Percentiles rank a stretch among this genome's conserved stretches.
Evolutionary conservation across 2,329 filamentous ascomycete species (phyloP).

Genomic region (Trichoderma citrinoviride): DNA sequence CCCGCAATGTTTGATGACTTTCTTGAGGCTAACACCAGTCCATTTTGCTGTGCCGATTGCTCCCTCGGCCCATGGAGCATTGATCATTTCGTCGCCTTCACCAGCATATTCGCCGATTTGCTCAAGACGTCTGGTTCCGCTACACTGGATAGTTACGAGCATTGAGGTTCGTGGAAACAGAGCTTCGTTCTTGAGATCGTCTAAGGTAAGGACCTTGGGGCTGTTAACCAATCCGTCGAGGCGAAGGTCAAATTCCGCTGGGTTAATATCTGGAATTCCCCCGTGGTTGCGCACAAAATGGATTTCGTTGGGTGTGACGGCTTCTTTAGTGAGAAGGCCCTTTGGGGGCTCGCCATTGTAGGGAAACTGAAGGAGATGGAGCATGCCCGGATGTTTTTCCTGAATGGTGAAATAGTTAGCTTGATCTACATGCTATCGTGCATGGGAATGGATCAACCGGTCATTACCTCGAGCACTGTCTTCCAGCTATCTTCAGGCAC

Average conservation of each 20-base stretch:
- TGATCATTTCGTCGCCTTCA: constrained; percentile 61
- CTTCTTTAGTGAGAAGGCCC: constrained; percentile 51
- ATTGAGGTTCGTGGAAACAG: constrained; percentile 60
- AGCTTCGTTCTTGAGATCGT: constrained; percentile 59
- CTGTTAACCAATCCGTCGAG: constrained; percentile 61
- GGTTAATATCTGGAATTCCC: constrained; percentile 64
- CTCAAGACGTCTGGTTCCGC: constrained; percentile 66
- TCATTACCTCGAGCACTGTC: constrained; percentile 40
- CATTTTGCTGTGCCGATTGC: constrained; percentile 66
- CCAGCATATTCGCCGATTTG: constrained; percentile 65
- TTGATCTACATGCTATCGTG: not conserved
- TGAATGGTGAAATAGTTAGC: constrained; percentile 23
- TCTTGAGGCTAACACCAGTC: constrained; percentile 64
- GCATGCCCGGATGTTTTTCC: constrained; percentile 60
- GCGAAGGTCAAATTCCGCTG: constrained; percentile 50
- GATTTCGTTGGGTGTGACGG: constrained; percentile 57
- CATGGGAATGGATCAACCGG: no score
- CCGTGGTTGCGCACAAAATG: constrained; percentile 72
- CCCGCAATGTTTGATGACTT: constrained; percentile 67
- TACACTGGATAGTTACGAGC: constrained; percentile 63
- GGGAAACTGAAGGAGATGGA: constrained; percentile 61
- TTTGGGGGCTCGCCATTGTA: constrained; percentile 64
- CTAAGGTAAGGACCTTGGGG: constrained; percentile 55
- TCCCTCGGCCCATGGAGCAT: constrained; percentile 60
- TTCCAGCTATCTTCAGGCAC: constrained; percentile 59